Conservation (phyloP, 352 stramenopile species). For the Plasmopara muralis region DNA sequence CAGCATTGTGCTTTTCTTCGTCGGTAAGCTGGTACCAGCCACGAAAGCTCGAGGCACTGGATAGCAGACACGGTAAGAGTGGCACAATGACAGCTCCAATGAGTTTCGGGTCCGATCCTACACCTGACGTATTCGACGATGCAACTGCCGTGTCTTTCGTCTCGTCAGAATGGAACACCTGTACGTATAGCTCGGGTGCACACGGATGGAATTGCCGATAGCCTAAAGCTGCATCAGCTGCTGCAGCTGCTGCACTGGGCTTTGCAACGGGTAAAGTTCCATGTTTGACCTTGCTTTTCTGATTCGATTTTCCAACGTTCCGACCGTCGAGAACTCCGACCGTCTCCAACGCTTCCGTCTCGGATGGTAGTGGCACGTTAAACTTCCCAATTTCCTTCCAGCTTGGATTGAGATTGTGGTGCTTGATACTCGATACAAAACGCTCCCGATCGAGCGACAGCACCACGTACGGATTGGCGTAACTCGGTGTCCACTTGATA, state of each 20-base stretch:
- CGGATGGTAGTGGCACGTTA: constrained; percentile 45
- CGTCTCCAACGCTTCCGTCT: constrained; percentile 50
- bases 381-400: constrained; percentile 60
- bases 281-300: constrained; percentile 11
- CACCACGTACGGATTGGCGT: constrained; percentile 60
- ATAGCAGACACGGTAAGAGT: constrained; percentile 55
- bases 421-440: constrained; percentile 47
- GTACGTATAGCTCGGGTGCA: constrained; percentile 46
- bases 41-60: constrained; percentile 42
- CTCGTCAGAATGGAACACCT: constrained; percentile 54
- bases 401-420: constrained; percentile 47
- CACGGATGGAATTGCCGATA: constrained; percentile 46
- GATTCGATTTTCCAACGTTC: constrained; percentile 13
- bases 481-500: constrained; percentile 63
- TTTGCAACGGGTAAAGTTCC: constrained; percentile 10
- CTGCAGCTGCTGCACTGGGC: constrained; percentile 13
- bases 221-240: constrained; percentile 14
- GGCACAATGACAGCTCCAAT: constrained; percentile 53
- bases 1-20: constrained; percentile 42
- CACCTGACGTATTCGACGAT: constrained; percentile 13
- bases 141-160: constrained; percentile 5
- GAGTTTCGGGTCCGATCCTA: constrained; percentile 37
- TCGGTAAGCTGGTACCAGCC: constrained; percentile 51
- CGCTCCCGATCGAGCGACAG: constrained; percentile 45
- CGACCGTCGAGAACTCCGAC: constrained; percentile 21